A percentile compares a stretch with the other conserved stretches of the same genome.
phyloP scores from a whole-genome alignment of 2,329 filamentous ascomycete genomes.

The Arthrobotrys conoides region DNA sequence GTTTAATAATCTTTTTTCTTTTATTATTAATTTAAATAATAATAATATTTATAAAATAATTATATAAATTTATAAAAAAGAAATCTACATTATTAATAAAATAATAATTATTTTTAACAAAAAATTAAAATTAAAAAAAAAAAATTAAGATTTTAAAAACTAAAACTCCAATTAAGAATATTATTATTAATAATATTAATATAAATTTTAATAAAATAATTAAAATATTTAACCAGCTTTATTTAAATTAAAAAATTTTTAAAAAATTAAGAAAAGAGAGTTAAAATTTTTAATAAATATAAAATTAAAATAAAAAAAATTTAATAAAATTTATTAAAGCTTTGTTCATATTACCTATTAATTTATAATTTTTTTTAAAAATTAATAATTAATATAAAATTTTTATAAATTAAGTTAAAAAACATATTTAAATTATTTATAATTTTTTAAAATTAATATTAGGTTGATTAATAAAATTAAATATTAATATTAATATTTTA shows the following conservation, averaged over 20 bases:
- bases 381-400: not conserved
- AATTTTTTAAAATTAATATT: not conserved
- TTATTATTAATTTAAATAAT: constrained; percentile 7
- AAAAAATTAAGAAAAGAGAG: not conserved
- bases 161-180: not conserved
- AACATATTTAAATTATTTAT: not conserved
- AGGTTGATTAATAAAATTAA: not conserved
- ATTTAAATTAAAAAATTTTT: constrained; percentile 4
- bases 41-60: not conserved
- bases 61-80: not conserved
- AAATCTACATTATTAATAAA: not conserved
- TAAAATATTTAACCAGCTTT: not conserved
- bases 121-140: constrained; percentile 10
- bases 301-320: not conserved
- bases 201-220: not conserved
- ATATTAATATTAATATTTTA: constrained; percentile 9
- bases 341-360: not conserved
- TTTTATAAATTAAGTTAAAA: not conserved
- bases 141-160: not conserved
- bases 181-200: not conserved
- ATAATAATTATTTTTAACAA: not conserved
- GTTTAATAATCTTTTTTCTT: not conserved
- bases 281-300: not conserved
- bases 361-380: not conserved
- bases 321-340: not conserved